These are phyloP conservation scores for Exophiala phaeomuriformis DNA, from an alignment of 2,329 filamentous ascomycete species.

Conservation along the genomic window DNA sequence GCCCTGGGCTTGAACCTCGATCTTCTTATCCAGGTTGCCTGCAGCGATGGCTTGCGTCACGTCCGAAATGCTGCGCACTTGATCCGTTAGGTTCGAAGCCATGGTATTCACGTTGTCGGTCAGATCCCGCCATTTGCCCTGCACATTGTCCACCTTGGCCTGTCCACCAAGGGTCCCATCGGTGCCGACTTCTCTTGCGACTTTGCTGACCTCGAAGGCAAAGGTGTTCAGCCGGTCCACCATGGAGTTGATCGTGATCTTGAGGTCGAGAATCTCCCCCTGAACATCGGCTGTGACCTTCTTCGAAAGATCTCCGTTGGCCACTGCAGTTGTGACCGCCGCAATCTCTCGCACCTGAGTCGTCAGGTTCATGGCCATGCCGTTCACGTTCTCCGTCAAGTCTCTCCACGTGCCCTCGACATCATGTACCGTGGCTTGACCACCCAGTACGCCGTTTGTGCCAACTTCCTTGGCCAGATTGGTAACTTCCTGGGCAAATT, in stretches of 20 bases:
- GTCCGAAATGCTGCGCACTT: conserved; percentile 85
- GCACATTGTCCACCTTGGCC: conserved; percentile 57
- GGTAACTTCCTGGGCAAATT: conserved; percentile 94
- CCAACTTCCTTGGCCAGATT: conserved; percentile 95
- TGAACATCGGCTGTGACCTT: conserved; percentile 92
- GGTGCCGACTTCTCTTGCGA: conserved; percentile 58
- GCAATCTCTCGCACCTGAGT: conserved; percentile 97
- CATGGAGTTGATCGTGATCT: conserved; percentile 75
- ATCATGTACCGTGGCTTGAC: conserved; percentile 91
- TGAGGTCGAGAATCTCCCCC: conserved; percentile 89
- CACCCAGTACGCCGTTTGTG: conserved; percentile 86
- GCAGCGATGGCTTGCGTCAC: conserved; percentile 93
- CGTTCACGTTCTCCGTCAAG: conserved; percentile 90
- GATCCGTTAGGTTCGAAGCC: conserved; percentile 55
- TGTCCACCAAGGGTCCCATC: conserved; percentile 58
- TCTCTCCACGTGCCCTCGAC: conserved; percentile 97
- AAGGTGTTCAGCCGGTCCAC: conserved; percentile 58
- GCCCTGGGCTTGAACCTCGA: conserved; percentile 88
- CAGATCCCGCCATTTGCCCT: conserved; percentile 60
- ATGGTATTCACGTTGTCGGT: conserved; percentile 63
- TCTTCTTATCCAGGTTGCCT: conserved; percentile 92
- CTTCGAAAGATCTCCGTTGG: conserved; percentile 85
- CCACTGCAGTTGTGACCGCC: conserved; percentile 90
- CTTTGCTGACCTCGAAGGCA: conserved; percentile 59
- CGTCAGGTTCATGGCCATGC: conserved; percentile 97